phyloP scores from a whole-genome alignment of 176 grass and related monocot genomes.

The Bothriochloa decipiens region DNA sequence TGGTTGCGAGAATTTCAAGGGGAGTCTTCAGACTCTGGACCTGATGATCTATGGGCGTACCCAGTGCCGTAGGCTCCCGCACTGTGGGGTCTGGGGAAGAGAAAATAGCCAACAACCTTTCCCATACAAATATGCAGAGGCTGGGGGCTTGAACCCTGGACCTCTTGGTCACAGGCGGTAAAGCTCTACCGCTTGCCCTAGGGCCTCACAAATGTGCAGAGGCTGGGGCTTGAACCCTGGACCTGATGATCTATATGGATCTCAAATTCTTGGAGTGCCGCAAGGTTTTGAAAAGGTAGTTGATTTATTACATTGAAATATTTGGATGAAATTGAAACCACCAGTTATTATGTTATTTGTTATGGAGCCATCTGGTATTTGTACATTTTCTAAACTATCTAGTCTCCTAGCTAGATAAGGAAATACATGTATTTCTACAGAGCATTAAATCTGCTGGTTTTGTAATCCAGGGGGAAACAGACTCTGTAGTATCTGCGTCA shows the following conservation, averaged over 20 bases:
- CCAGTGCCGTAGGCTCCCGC: too few relatives aligned
- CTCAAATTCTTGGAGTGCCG: constrained; percentile 34
- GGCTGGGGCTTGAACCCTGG: too few relatives aligned
- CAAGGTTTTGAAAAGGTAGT: constrained; percentile 51
- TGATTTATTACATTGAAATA: not conserved
- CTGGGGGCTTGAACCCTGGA: too few relatives aligned
- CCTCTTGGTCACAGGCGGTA: too few relatives aligned
- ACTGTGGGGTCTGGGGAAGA: too few relatives aligned
- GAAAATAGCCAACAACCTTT: too few relatives aligned
- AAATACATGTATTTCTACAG: not conserved
- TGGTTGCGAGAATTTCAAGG: constrained; percentile 56
- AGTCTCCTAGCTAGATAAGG: not conserved
- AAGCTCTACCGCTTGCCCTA: too few relatives aligned
- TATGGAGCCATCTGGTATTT: not conserved
- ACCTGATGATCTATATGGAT: constrained; percentile 51
- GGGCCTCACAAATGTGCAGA: too few relatives aligned
- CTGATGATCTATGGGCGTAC: constrained; percentile 62
- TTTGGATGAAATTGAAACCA: not conserved
- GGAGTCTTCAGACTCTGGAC: constrained; percentile 34
- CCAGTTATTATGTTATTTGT: not conserved
- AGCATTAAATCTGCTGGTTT: constrained; percentile 22
- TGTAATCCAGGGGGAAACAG: constrained; percentile 46
- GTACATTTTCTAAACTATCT: not conserved
- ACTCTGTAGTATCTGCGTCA: constrained; percentile 59
- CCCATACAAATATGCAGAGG: too few relatives aligned